Conservation (phyloP, 805 yeast genomes). For the Saturnispora halmiae region DNA sequence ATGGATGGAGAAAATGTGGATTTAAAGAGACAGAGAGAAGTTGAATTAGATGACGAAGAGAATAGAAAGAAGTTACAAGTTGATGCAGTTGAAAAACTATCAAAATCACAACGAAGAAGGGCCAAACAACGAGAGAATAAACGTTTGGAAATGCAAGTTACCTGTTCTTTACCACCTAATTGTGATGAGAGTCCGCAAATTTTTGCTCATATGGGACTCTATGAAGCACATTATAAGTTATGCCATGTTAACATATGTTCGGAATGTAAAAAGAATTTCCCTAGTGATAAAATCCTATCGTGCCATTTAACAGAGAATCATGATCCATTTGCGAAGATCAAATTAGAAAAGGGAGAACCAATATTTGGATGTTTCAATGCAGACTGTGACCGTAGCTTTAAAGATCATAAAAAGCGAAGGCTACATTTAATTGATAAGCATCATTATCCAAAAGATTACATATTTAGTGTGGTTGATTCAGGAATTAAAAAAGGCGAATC, state of each 20-base stretch:
- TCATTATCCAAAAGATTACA: constrained; percentile 34
- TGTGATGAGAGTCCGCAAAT: constrained; percentile 13
- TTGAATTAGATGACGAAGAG: constrained; percentile 8
- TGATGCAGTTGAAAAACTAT: background rate
- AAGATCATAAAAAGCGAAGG: constrained; percentile 33
- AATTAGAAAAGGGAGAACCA: constrained; percentile 31
- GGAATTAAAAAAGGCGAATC: constrained; percentile 20
- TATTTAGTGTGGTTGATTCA: constrained; percentile 24
- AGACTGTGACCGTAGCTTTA: constrained; percentile 34
- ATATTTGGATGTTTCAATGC: constrained; percentile 36
- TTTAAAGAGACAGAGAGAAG: constrained; percentile 13
- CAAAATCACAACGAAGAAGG: background rate
- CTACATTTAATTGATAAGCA: constrained; percentile 45
- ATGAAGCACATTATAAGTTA: constrained; percentile 22
- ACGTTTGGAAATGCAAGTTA: constrained; percentile 4
- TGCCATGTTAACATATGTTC: constrained; percentile 28
- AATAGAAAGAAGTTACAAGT: background rate
- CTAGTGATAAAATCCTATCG: constrained; percentile 33
- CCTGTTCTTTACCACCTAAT: constrained; percentile 21
- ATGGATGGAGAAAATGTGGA: background rate
- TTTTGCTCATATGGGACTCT: constrained; percentile 11
- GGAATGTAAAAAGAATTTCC: constrained; percentile 34
- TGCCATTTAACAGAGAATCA: constrained; percentile 47
- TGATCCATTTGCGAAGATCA: constrained; percentile 36
- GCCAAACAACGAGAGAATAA: constrained; percentile 1